A percentile compares a stretch with the other conserved stretches of the same genome.
These are phyloP conservation scores for Mucor saturninus DNA, from an alignment of 371 early-diverging fungal genomes.

Conservation along the genomic window DNA sequence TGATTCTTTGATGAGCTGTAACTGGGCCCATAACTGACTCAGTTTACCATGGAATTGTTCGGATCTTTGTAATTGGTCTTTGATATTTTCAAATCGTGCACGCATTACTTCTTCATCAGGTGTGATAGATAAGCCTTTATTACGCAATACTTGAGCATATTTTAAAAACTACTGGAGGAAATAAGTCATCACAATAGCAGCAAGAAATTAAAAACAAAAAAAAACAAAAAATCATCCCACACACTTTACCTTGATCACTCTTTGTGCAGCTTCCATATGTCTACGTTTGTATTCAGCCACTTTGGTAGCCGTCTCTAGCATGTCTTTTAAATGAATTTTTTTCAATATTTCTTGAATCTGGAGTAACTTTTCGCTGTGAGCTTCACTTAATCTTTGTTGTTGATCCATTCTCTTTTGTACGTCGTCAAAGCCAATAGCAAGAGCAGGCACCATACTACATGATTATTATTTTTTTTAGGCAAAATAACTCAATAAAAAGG, in stretches of 20 bases:
- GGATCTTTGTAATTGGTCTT: constrained; percentile 74
- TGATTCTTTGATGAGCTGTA: constrained; percentile 78
- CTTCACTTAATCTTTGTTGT: constrained; percentile 63
- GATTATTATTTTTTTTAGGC: neutral
- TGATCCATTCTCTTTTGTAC: constrained; percentile 76
- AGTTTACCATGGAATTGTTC: constrained; percentile 81
- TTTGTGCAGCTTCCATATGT: constrained; percentile 79
- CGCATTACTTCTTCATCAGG: constrained; percentile 84
- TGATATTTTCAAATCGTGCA: constrained; percentile 72
- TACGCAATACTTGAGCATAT: constrained; percentile 78
- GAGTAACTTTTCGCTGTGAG: constrained; percentile 56
- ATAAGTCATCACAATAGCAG: too few species aligned
- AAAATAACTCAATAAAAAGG: too few species aligned
- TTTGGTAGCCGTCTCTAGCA: constrained; percentile 63
- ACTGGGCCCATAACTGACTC: constrained; percentile 81
- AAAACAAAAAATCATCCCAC: neutral
- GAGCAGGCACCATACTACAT: constrained; percentile 73
- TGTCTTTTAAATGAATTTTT: constrained; percentile 65
- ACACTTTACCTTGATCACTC: constrained; percentile 64
- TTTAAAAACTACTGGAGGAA: constrained; percentile 69
- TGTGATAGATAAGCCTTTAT: constrained; percentile 79
- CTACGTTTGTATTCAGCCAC: constrained; percentile 73
- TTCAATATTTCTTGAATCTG: constrained; percentile 71
- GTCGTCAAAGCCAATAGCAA: constrained; percentile 86
- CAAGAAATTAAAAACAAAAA: neutral